Percentiles rank a stretch among this genome's conserved stretches.
These are phyloP conservation scores for Aspergillus floridensis DNA, from an alignment of 2,329 filamentous ascomycete genomes.

Conservation along the genomic window DNA sequence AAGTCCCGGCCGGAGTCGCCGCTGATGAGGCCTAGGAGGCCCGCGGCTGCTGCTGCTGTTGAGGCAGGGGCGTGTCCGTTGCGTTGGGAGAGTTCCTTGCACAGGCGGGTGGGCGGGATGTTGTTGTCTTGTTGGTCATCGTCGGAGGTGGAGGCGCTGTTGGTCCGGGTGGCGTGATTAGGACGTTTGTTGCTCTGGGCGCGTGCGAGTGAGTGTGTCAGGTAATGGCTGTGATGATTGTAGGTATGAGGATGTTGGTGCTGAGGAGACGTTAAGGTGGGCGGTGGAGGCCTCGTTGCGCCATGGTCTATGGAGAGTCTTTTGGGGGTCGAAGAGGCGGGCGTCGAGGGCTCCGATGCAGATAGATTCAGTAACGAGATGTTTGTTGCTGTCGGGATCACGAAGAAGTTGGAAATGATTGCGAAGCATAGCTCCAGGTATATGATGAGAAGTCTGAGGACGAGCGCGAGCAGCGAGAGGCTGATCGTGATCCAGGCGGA, in stretches of 20 bases:
- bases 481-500: slow-evolving; percentile 63
- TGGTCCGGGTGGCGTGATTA: background rate
- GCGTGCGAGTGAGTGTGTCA: background rate
- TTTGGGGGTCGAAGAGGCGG: slow-evolving; percentile 18
- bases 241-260: background rate
- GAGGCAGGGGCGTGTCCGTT: slow-evolving; percentile 13
- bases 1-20: slow-evolving; percentile 42
- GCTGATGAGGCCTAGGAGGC: slow-evolving; percentile 29
- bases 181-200: background rate
- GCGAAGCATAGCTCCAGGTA: slow-evolving; percentile 63
- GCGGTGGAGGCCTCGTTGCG: background rate
- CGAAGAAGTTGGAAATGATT: slow-evolving; percentile 56
- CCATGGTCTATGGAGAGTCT: slow-evolving; percentile 28
- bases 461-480: slow-evolving; percentile 60
- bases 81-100: slow-evolving; percentile 18
- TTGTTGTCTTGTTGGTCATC: background rate
- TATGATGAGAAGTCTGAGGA: slow-evolving; percentile 59
- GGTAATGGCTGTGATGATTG: background rate
- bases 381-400: slow-evolving; percentile 28
- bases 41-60: slow-evolving; percentile 3
- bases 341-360: slow-evolving; percentile 29
- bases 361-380: slow-evolving; percentile 31
- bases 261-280: background rate
- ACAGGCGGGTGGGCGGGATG: slow-evolving; percentile 5
- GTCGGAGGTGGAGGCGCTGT: slow-evolving; percentile 4